Base-by-base conservation (phyloP, 352 stramenopile species). In the Pythium sp. region DNA sequence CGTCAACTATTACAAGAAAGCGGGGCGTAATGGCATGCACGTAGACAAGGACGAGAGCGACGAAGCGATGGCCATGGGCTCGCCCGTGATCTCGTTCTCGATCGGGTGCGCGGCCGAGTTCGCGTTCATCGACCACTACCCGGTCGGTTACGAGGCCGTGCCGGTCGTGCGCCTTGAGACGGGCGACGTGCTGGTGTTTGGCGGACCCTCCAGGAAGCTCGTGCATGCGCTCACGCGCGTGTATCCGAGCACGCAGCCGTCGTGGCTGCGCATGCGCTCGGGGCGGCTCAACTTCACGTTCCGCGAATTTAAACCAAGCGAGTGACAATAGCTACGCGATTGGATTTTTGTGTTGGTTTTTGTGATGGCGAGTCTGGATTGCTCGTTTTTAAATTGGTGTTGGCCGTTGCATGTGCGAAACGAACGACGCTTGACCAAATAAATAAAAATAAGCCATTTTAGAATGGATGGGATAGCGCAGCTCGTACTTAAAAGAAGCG, bases 1-100 rank as follows among this genome's bases (percentile, higher is more conserved):
- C 22, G 82, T 90, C 58, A 91, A 91, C 65, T 92, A 88, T 56
- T 91, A 91, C 73, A 89, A 90, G 67, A 88, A 89, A 65, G 81
- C 81, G 22, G 84, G 84, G 0, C 74, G 81, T 68, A 92, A 90
- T 49, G 84, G 81, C 64, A 84, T 92, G 79, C 84, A 92, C 68
- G 74, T 89, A 26, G 84, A 92, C 74, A 90, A 90, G 70, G 80
- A 90, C 67, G 84, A 92, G 62, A 88, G 80, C 54, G 69, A 69
- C 2, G 75, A 81, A 56, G 82, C 84, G 24, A 84, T 92, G 72
- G 62, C 56, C 0, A 84, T 84, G 73, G 84, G 84, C 14, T 90
- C 84, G 26, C 84, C 84, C 3, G 84, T 92, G 5, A 74, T 92
- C 36, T 90, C 82, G 14, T 90, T 92, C 63, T 92, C 84, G 3